Conservation (phyloP, 148 eudicot species). For the Amaranthus palmeri region DNA sequence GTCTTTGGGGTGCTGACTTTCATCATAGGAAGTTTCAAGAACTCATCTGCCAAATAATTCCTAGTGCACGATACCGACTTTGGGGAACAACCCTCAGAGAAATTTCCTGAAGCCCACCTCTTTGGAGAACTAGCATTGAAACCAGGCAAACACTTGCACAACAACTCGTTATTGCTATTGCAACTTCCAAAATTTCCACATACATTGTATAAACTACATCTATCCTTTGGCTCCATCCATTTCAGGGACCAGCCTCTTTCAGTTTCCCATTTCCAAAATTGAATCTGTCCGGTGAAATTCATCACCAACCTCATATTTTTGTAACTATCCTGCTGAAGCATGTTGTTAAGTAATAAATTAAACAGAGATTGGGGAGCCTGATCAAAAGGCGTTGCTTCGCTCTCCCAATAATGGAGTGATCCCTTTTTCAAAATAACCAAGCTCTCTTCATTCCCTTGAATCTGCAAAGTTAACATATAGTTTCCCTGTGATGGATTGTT, state of each 20-base stretch:
- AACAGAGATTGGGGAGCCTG: background rate
- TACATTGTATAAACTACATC: conserved; percentile 2
- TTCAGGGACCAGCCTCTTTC: conserved; percentile 4
- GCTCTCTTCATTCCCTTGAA: background rate
- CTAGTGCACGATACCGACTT: background rate
- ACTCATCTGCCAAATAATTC: background rate
- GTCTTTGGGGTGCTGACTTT: background rate
- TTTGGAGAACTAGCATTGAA: background rate
- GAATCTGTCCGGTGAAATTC: conserved; percentile 28
- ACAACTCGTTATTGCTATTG: conserved; percentile 7
- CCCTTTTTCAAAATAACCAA: background rate
- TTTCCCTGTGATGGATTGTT: conserved; percentile 22
- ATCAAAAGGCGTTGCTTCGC: background rate
- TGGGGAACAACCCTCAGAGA: background rate
- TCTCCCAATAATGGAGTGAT: conserved; percentile 17
- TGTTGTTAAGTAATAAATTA: background rate
- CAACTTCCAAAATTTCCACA: background rate
- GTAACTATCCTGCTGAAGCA: too few species aligned
- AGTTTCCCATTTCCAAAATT: conserved; percentile 17
- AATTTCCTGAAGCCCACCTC: background rate
- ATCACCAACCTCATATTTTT: conserved; percentile 15
- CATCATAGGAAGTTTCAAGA: background rate
- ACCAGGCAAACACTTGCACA: conserved; percentile 24
- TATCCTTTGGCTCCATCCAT: conserved; percentile 17
- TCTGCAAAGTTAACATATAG: conserved; percentile 14